These are phyloP conservation scores for Debaryomyces nepalensis DNA, from an alignment of 1,139 yeast genomes.

Conservation along the genomic window DNA sequence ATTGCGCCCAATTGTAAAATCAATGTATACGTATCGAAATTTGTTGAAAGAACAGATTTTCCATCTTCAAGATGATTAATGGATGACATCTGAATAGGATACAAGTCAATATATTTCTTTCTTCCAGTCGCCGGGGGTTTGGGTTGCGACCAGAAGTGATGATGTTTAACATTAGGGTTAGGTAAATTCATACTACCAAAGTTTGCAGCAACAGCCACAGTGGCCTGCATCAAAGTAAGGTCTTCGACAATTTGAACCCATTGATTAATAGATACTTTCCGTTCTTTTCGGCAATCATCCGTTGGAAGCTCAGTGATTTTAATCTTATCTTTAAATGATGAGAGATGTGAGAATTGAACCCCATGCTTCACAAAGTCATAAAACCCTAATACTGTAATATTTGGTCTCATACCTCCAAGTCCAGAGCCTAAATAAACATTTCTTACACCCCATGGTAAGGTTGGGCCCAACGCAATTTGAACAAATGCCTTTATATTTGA, in stretches of 20 bases:
- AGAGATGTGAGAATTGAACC: conserved; percentile 31
- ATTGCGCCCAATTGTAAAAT: conserved; percentile 93
- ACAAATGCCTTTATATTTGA: conserved; percentile 88
- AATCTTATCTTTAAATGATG: conserved; percentile 23
- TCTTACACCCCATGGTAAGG: conserved; percentile 94
- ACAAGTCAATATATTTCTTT: conserved; percentile 72
- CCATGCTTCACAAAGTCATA: conserved; percentile 63
- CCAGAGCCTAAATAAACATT: conserved; percentile 93
- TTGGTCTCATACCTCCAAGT: conserved; percentile 95
- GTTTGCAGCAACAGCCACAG: conserved; percentile 92
- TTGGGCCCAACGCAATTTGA: conserved; percentile 86
- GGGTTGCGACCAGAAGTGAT: conserved; percentile 25
- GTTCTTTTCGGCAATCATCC: conserved; percentile 74
- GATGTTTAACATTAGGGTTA: conserved; percentile 24
- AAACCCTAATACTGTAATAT: conserved; percentile 88
- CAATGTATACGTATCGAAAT: conserved; percentile 92
- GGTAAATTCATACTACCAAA: conserved; percentile 69
- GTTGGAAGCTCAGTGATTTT: conserved; percentile 63
- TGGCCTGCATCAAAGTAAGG: conserved; percentile 86
- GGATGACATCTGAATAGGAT: conserved; percentile 96
- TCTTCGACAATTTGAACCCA: conserved; percentile 96
- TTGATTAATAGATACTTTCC: conserved; percentile 69
- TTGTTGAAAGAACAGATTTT: conserved; percentile 75
- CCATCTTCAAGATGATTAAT: conserved; percentile 68
- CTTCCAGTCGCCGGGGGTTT: conserved; percentile 17